phyloP scores from a whole-genome alignment of 2,329 filamentous ascomycete genomes.

The Microsporum canis region DNA sequence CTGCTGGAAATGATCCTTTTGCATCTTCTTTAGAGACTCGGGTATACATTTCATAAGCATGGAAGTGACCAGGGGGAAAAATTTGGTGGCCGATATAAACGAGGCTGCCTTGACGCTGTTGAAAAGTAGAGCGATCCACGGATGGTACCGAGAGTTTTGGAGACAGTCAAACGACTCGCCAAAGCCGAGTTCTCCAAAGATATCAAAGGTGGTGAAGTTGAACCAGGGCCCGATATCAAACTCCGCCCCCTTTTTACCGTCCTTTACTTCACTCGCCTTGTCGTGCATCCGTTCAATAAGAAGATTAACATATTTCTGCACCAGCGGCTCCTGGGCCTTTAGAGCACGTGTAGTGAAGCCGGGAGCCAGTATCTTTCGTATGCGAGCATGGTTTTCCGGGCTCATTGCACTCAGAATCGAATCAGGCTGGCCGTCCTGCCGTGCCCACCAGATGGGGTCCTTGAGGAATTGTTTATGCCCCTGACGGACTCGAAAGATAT shows the following conservation, averaged over 20 bases:
- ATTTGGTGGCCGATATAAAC: constrained; percentile 2
- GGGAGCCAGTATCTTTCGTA: constrained; percentile 23
- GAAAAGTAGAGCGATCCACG: constrained; percentile 20
- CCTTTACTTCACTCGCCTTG: not conserved
- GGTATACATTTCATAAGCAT: constrained; percentile 13
- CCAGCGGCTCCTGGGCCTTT: constrained; percentile 25
- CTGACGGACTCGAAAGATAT: constrained; percentile 20
- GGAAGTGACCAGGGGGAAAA: constrained; percentile 12
- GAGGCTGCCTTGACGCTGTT: constrained; percentile 10
- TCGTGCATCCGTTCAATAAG: constrained; percentile 22
- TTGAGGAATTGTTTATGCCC: constrained; percentile 7
- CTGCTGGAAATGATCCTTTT: constrained; percentile 8
- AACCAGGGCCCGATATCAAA: constrained; percentile 23
- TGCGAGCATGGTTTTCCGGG: constrained; percentile 3
- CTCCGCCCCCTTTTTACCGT: not conserved
- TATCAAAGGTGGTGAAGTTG: constrained; percentile 26
- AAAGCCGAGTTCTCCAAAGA: constrained; percentile 25
- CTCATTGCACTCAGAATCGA: constrained; percentile 5
- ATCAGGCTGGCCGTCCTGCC: not conserved
- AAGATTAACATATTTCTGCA: constrained; percentile 24
- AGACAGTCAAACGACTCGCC: constrained; percentile 24
- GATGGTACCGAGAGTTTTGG: constrained; percentile 18
- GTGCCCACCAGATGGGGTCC: not conserved
- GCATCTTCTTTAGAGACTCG: not conserved
- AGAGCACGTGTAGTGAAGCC: constrained; percentile 34